These are phyloP conservation scores for Umbilicus rupestris DNA, from an alignment of 164 flowering plant genomes.

Conservation along the genomic window DNA sequence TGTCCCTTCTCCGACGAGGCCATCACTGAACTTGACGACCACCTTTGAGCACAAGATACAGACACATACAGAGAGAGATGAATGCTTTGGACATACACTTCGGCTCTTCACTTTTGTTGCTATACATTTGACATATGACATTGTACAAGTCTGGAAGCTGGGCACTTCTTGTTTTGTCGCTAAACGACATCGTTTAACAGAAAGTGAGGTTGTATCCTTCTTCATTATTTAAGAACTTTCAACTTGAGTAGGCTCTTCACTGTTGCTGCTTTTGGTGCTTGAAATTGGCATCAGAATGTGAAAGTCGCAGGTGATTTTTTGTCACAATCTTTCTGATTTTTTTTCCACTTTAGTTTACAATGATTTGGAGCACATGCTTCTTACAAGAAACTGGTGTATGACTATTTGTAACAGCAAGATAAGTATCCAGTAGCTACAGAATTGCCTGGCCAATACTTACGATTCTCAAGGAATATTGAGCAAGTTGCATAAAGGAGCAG, in stretches of 20 bases:
- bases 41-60: neutral
- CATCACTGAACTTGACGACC: neutral
- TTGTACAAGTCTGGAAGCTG: neutral
- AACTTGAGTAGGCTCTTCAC: no score
- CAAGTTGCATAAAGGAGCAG: neutral
- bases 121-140: neutral
- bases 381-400: neutral
- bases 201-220: no score
- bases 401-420: neutral
- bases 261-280: no score
- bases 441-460: neutral
- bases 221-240: no score
- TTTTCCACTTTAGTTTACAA: no score
- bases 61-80: neutral
- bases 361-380: no score
- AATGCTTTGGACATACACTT: neutral
- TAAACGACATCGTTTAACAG: neutral
- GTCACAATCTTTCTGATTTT: no score
- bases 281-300: no score
- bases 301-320: no score
- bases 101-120: neutral
- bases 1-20: slow-evolving; percentile 1
- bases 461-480: neutral
- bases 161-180: neutral
- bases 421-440: neutral